phyloP scores from a whole-genome alignment of 2,329 filamentous ascomycete genomes.

The Colletotrichum sp. region DNA sequence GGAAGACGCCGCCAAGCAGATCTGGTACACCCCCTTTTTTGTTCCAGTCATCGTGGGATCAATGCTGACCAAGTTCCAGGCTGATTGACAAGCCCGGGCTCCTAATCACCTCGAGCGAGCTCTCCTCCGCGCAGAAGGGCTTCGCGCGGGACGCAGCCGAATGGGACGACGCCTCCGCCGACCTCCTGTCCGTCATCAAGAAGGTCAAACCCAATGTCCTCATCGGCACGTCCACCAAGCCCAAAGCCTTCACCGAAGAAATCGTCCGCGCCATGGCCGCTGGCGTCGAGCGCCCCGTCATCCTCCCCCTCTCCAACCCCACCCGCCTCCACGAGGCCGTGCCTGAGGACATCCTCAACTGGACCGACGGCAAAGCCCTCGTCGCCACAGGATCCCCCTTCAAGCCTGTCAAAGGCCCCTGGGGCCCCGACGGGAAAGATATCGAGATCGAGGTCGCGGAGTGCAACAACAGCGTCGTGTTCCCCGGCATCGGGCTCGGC shows the following conservation, averaged over 20 bases:
- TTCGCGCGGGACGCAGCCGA: slow-evolving; percentile 70
- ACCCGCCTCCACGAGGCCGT: slow-evolving; percentile 83
- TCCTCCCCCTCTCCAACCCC: slow-evolving; percentile 85
- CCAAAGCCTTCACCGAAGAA: slow-evolving; percentile 76
- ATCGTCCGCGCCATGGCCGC: slow-evolving; percentile 77
- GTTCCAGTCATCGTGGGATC: fast-evolving
- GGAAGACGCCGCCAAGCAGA: slow-evolving; percentile 78
- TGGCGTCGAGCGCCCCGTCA: slow-evolving; percentile 74
- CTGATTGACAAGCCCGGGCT: slow-evolving; percentile 83
- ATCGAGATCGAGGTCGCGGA: slow-evolving; percentile 65
- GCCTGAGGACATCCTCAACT: slow-evolving; percentile 75
- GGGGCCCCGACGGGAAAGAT: slow-evolving; percentile 51
- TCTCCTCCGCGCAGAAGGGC: slow-evolving; percentile 69
- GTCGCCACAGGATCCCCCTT: slow-evolving; percentile 88
- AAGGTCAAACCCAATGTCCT: slow-evolving; percentile 80
- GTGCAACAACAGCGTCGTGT: slow-evolving; percentile 88
- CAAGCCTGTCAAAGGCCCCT: slow-evolving; percentile 68
- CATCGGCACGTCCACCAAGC: slow-evolving; percentile 82
- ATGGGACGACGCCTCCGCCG: slow-evolving; percentile 63
- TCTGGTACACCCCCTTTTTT: slow-evolving; percentile 61
- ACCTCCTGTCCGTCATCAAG: slow-evolving; percentile 71
- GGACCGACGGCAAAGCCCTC: slow-evolving; percentile 79
- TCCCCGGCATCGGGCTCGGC: slow-evolving; percentile 85
- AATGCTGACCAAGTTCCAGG: slow-evolving; percentile 46
- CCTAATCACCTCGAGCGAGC: slow-evolving; percentile 65